Conservation (phyloP, 345 rosid species). For the Cardamine chenopodiifolia region DNA sequence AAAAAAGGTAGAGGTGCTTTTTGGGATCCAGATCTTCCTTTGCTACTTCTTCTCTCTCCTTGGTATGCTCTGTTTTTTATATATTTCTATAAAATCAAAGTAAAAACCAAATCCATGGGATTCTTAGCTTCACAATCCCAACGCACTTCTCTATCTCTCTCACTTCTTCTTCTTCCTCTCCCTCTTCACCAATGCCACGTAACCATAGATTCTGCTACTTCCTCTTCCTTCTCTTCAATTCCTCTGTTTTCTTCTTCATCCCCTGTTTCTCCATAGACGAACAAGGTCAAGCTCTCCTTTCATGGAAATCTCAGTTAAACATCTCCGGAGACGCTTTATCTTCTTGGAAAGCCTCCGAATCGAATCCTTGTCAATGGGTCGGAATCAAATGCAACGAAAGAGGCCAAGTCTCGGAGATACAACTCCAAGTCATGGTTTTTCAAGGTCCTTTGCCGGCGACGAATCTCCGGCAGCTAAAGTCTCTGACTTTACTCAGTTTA, state of each 20-base stretch:
- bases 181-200: constrained; percentile 65
- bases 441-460: constrained; percentile 70
- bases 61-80: constrained; percentile 38
- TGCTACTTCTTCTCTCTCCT: constrained; percentile 32
- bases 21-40: constrained; percentile 77
- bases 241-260: constrained; percentile 49
- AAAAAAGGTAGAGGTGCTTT: constrained; percentile 44
- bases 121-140: constrained; percentile 74
- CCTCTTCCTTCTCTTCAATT: constrained; percentile 50
- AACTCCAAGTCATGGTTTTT: constrained; percentile 58
- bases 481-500: constrained; percentile 58
- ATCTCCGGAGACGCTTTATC: constrained; percentile 50
- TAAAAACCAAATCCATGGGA: constrained; percentile 63
- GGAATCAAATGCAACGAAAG: constrained; percentile 70
- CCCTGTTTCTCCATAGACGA: constrained; percentile 64
- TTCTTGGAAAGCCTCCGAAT: constrained; percentile 64
- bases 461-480: constrained; percentile 59
- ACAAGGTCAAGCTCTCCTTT: constrained; percentile 68
- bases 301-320: constrained; percentile 77
- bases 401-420: constrained; percentile 61
- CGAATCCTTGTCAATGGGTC: constrained; percentile 73
- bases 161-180: constrained; percentile 10
- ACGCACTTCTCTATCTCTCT: constrained; percentile 44
- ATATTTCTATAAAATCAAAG: constrained; percentile 71
- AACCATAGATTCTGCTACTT: constrained; percentile 52